Percentiles rank a stretch among this genome's conserved stretches.
Conservation (phyloP, 1,284 basidiomycete genomes). For the Ganoderma meredithae region DNA sequence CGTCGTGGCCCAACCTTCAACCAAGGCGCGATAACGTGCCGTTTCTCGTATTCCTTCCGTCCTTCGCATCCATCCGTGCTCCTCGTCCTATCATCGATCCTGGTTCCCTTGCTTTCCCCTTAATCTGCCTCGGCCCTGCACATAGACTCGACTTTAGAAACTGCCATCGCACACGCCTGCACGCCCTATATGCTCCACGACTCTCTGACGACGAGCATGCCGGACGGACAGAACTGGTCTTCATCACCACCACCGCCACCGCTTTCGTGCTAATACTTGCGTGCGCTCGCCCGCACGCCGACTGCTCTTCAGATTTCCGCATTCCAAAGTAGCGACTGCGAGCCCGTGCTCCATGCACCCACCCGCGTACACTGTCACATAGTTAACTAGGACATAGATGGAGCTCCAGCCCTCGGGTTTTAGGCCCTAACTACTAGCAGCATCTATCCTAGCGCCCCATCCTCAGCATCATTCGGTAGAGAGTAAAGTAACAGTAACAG, state of each 20-base stretch:
- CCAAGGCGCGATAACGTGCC: neutral
- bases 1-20: neutral
- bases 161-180: neutral
- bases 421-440: neutral
- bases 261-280: neutral
- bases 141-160: neutral
- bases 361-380: neutral
- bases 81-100: neutral
- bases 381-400: neutral
- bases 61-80: neutral
- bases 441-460: neutral
- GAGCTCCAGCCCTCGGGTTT: neutral
- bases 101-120: neutral
- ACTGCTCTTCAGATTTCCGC: neutral
- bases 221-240: neutral
- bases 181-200: slow-evolving; percentile 1
- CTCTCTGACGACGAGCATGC: neutral
- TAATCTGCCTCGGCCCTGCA: neutral
- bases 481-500: too few relatives aligned
- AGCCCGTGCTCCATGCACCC: neutral
- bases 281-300: neutral
- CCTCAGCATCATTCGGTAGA: too few relatives aligned
- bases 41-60: neutral
- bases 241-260: neutral
- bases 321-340: neutral